phyloP scores from a whole-genome alignment of 495 filamentous ascomycete genomes.

The Penicillium pulvis region DNA sequence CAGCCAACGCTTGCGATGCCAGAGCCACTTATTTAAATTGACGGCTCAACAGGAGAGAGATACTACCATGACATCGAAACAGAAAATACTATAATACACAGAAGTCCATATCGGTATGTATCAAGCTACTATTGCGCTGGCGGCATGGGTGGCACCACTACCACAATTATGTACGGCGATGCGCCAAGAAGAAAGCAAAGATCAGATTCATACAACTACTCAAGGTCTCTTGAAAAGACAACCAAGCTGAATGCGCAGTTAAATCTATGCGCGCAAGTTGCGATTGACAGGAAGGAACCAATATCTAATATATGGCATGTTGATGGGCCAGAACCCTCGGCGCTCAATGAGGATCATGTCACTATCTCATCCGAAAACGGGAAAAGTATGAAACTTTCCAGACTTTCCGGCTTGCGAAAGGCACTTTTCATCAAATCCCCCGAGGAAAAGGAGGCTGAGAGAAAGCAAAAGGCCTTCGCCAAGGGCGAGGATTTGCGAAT shows the following conservation, averaged over 20 bases:
- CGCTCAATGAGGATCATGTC: constrained; percentile 7
- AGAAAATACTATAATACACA: constrained; percentile 11
- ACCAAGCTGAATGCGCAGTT: constrained; percentile 32
- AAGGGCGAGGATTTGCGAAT: constrained; percentile 23
- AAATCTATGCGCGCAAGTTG: constrained; percentile 39
- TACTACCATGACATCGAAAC: constrained; percentile 37
- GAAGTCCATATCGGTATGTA: constrained; percentile 35
- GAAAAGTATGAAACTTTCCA: constrained; percentile 26
- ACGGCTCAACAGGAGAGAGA: constrained; percentile 36
- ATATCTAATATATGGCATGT: constrained; percentile 42
- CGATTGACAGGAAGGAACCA: constrained; percentile 41
- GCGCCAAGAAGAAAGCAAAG: background rate
- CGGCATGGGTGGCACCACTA: background rate
- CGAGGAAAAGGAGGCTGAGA: constrained; percentile 34
- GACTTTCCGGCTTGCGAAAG: constrained; percentile 35
- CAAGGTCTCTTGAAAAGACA: constrained; percentile 32
- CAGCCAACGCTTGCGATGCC: background rate
- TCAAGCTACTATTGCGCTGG: constrained; percentile 20
- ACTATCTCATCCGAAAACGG: background rate
- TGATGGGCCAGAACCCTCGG: constrained; percentile 20
- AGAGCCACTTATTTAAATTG: background rate
- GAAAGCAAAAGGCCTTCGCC: constrained; percentile 17
- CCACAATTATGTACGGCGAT: constrained; percentile 5
- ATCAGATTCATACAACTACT: constrained; percentile 28
- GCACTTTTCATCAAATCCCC: constrained; percentile 40